Conservation (phyloP, 164 flowering plant species). For the Cinnamomum chago region DNA sequence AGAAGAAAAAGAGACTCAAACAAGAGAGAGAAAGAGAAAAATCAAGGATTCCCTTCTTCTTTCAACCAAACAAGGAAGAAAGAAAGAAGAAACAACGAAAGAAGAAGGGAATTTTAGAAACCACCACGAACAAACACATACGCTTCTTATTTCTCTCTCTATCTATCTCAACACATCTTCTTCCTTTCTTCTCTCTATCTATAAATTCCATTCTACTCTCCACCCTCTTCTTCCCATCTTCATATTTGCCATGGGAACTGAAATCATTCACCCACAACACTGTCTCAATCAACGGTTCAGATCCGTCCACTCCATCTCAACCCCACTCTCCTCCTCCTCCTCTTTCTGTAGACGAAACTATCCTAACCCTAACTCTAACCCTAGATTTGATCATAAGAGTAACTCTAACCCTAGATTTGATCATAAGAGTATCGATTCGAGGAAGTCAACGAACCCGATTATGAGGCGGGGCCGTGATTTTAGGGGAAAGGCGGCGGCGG, state of each 20-base stretch:
- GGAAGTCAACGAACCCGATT: constrained; percentile 11
- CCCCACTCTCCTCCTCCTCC: not conserved
- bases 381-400: not conserved
- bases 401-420: too few relatives aligned
- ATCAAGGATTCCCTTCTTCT: too few relatives aligned
- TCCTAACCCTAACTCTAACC: not conserved
- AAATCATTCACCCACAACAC: constrained; percentile 4
- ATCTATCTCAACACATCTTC: not conserved
- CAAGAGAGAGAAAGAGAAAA: not conserved
- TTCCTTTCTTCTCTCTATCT: not conserved
- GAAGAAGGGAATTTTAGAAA: not conserved
- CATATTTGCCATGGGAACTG: constrained; percentile 5
- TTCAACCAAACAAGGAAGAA: not conserved
- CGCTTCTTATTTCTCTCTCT: not conserved
- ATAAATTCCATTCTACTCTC: not conserved
- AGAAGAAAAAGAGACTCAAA: not conserved
- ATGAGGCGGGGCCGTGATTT: constrained; percentile 34
- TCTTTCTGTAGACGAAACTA: not conserved
- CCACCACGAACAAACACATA: not conserved
- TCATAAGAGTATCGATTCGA: not conserved
- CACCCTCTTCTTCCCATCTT: not conserved
- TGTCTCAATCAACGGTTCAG: constrained; percentile 1
- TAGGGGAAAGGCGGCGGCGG: not conserved
- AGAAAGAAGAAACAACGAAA: not conserved
- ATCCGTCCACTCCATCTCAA: not conserved